Conservation (phyloP, 805 yeast genomes). For the Yarrowia porcina region DNA sequence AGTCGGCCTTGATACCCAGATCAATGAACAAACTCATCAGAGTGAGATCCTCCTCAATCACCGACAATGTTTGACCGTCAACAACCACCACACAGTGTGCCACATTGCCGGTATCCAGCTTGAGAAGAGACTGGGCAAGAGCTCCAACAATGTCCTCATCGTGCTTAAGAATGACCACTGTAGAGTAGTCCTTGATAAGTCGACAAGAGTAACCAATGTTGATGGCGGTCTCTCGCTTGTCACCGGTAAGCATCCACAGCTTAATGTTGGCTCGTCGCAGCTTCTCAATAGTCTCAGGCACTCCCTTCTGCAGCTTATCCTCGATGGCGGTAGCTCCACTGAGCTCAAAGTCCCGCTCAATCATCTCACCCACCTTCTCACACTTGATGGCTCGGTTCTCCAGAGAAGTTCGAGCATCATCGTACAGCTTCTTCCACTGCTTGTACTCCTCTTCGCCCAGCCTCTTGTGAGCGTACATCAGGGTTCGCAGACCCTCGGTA, state of each 20-base stretch:
- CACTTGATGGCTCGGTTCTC: slow-evolving; percentile 62
- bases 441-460: slow-evolving; percentile 56
- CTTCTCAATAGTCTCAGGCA: slow-evolving; percentile 89
- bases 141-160: slow-evolving; percentile 54
- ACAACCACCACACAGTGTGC: slow-evolving; percentile 95
- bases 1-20: slow-evolving; percentile 79
- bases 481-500: slow-evolving; percentile 89
- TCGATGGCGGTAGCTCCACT: slow-evolving; percentile 96
- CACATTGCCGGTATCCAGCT: slow-evolving; percentile 64
- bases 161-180: slow-evolving; percentile 65
- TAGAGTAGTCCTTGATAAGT: slow-evolving; percentile 86
- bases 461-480: slow-evolving; percentile 78
- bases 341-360: slow-evolving; percentile 67
- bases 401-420: slow-evolving; percentile 73
- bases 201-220: slow-evolving; percentile 95
- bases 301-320: slow-evolving; percentile 96
- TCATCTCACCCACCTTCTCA: slow-evolving; percentile 64
- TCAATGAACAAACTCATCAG: slow-evolving; percentile 75
- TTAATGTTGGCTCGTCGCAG: slow-evolving; percentile 89
- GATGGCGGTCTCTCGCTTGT: slow-evolving; percentile 95
- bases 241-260: slow-evolving; percentile 99
- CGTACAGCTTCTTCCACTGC: slow-evolving; percentile 64
- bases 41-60: slow-evolving; percentile 69
- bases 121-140: slow-evolving; percentile 72
- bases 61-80: slow-evolving; percentile 83